A percentile compares a stretch with the other conserved stretches of the same genome.
Conservation (phyloP, 169 alveolate species). For the Plasmodium sp. region DNA sequence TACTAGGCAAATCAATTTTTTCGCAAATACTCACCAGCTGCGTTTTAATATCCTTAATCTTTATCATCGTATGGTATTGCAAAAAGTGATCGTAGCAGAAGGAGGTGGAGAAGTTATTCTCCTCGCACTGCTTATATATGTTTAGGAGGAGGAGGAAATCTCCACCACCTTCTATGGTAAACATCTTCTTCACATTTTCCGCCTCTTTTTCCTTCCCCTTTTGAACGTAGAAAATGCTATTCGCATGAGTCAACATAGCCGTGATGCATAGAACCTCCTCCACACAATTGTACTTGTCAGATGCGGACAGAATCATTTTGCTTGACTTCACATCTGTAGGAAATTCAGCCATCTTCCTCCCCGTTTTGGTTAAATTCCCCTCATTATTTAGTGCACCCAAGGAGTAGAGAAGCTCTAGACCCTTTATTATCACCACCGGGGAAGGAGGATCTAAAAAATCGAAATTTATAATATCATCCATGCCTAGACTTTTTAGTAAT, state of each 20-base stretch:
- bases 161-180: conserved; percentile 96
- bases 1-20: conserved; percentile 82
- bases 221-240: conserved; percentile 96
- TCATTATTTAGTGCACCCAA: conserved; percentile 98
- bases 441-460: conserved; percentile 99
- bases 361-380: conserved; percentile 96
- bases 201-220: conserved; percentile 98
- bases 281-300: conserved; percentile 95
- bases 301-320: conserved; percentile 91
- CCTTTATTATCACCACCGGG: conserved; percentile 96
- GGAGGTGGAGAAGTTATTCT: conserved; percentile 91
- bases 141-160: conserved; percentile 97
- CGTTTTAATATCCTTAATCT: conserved; percentile 98
- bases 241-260: conserved; percentile 98
- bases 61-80: conserved; percentile 95
- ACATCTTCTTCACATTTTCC: conserved; percentile 97
- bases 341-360: conserved; percentile 99
- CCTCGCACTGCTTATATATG: conserved; percentile 98
- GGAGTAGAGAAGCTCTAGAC: conserved; percentile 97
- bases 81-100: conserved; percentile 99
- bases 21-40: conserved; percentile 88
- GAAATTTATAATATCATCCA: conserved; percentile 98
- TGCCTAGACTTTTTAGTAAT: conserved; percentile 93
- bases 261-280: conserved; percentile 96
- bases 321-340: conserved; percentile 99